Evolutionary conservation across 2,329 filamentous ascomycete genomes (phyloP), one percentile per base, ranked within the genome.

Genomic region (Fusarium tuaranense): DNA sequence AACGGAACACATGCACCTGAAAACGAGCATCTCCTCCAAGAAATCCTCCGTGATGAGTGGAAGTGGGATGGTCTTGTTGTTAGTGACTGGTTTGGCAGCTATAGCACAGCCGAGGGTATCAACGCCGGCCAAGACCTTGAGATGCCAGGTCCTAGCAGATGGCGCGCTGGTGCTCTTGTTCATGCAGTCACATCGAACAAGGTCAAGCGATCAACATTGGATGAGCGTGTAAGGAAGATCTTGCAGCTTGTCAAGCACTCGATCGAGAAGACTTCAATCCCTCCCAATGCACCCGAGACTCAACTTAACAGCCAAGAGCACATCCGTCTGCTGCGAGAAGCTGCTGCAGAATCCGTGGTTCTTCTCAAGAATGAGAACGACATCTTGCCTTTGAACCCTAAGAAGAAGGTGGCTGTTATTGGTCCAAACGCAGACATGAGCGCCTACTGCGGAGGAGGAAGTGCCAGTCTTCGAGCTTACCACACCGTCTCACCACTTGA

Each of bases 311-410:
- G 67, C 72, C 12, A 81, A 78, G 68, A 78, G 62, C 38, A 77
- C 71, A n/a, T 69, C 59, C 8, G 71, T 79, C 68, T 81, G 59
- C 8, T 81, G 76, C 20, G 83, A 82, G 71, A 82, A 81, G 55
- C 80, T 7, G 90, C 90, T 3, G 86, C 88, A 0, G 88, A 92
- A 68, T 90, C 88, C 1, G 88, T 92, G 16, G 90, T 93, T 1
- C 85, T 93, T 25, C 48, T 73, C 25, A 73, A 73, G 39, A 73
- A 73, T 32, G 53, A 73, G 2, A 41, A 36, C 7, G 62, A 59
- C 30, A 57, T 73, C 13, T 53, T 73, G 7, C 71, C 71, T 0
- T 32, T 73, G 25, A 44, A 63, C 46, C 55, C 64, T 0, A 36
- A 25, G 46, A 72, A 65, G 25, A 62, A 38, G 25, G 81, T 88